These are phyloP conservation scores for Halenospora varia DNA, from an alignment of 495 filamentous ascomycete species.

Conservation along the genomic window DNA sequence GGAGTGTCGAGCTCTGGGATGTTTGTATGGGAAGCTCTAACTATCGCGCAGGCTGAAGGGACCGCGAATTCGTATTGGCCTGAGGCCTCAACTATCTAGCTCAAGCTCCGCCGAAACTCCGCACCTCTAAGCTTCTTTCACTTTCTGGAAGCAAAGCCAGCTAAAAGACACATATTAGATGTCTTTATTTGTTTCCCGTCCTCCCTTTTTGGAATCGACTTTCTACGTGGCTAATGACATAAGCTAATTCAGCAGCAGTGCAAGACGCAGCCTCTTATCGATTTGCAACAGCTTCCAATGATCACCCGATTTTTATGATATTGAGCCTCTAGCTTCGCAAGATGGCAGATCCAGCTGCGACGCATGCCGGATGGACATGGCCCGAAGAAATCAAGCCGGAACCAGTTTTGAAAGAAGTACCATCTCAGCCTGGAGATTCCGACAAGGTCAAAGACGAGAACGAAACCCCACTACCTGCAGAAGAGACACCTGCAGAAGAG, in stretches of 20 bases:
- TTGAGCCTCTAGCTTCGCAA: too few species aligned
- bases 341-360: too few species aligned
- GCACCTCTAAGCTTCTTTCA: background rate
- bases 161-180: background rate
- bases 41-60: slow-evolving; percentile 7
- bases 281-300: too few species aligned
- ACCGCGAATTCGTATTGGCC: slow-evolving; percentile 14
- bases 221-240: background rate
- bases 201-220: background rate
- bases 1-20: slow-evolving; percentile 17
- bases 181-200: background rate
- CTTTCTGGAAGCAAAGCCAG: background rate
- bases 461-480: background rate
- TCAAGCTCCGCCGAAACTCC: background rate
- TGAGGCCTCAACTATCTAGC: background rate
- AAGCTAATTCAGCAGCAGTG: too few species aligned
- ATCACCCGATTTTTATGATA: too few species aligned
- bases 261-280: too few species aligned
- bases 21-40: slow-evolving; percentile 10
- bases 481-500: slow-evolving; percentile 6
- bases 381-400: slow-evolving; percentile 4
- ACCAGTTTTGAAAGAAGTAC: background rate
- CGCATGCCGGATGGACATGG: slow-evolving; percentile 13
- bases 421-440: too few species aligned
- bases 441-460: background rate